Evolutionary conservation across 768 basidiomycete genomes (phyloP).

Genomic region (Mrakia frigida): DNA sequence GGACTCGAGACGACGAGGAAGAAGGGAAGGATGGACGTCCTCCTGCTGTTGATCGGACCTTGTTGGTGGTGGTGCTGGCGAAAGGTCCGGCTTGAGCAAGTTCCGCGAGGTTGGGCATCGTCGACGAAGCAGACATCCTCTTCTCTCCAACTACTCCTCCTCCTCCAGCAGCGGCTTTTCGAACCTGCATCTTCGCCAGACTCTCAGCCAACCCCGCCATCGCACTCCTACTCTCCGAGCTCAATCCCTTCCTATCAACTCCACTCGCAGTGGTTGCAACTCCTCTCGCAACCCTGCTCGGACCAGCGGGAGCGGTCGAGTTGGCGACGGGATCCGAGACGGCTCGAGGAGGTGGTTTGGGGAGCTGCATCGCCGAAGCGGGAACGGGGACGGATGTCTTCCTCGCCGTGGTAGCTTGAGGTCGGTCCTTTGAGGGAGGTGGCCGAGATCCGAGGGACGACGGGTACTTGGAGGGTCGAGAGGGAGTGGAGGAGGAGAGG

Average conservation of each 20-base stretch:
- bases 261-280: background rate
- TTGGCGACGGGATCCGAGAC: conserved; percentile 7
- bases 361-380: background rate
- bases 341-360: conserved; percentile 13
- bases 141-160: background rate
- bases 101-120: background rate
- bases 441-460: conserved; percentile 11
- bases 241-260: conserved; percentile 8
- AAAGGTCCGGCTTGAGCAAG: background rate
- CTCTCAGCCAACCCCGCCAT: conserved; percentile 23
- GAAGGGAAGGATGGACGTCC: background rate
- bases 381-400: conserved; percentile 19
- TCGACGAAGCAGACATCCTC: background rate
- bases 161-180: background rate
- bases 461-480: conserved; percentile 5
- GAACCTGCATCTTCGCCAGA: conserved; percentile 30
- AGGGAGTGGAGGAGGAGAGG: background rate
- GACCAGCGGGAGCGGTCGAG: too few relatives aligned
- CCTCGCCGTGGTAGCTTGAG: background rate
- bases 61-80: background rate
- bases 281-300: background rate
- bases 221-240: conserved; percentile 14
- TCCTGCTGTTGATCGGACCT: background rate
- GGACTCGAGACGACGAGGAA: conserved; percentile 12
- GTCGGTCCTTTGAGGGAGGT: background rate